A percentile compares a stretch with the other conserved stretches of the same genome.
Evolutionary conservation across 208 protist species (phyloP).

Genomic region (Leptomonas pyrrhocoris): DNA sequence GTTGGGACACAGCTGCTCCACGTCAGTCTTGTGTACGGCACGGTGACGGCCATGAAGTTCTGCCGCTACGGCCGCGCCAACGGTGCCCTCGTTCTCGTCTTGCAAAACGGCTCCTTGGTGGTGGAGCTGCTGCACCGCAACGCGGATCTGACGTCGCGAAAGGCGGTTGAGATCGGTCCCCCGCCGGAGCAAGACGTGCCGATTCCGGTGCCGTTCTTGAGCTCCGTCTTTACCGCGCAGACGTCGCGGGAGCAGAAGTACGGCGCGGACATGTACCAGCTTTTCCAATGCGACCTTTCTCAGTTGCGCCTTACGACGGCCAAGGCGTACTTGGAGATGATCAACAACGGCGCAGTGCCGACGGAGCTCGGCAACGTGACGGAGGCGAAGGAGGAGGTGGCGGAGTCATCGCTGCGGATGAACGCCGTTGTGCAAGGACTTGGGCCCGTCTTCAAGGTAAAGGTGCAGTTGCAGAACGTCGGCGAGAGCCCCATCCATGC

Average conservation of each 20-base stretch:
- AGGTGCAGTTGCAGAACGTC: conserved; percentile 83
- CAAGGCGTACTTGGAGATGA: conserved; percentile 77
- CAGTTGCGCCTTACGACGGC: conserved; percentile 86
- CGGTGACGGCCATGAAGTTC: conserved; percentile 88
- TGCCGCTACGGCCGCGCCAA: conserved; percentile 94
- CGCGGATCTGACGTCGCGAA: conserved; percentile 50
- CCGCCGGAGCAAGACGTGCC: conserved; percentile 93
- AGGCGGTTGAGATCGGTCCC: conserved; percentile 51
- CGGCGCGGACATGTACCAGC: conserved; percentile 88
- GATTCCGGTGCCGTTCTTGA: conserved; percentile 91
- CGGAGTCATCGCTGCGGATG: conserved; percentile 38
- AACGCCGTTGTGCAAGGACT: conserved; percentile 90
- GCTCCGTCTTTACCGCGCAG: conserved; percentile 94
- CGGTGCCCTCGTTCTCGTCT: conserved; percentile 79
- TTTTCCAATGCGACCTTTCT: conserved; percentile 93
- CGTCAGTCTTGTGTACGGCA: conserved; percentile 75
- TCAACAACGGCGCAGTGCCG: conserved; percentile 18
- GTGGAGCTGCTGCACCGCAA: conserved; percentile 93
- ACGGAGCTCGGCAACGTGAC: conserved; percentile 33
- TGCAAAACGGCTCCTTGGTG: conserved; percentile 88
- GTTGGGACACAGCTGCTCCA: conserved; percentile 84
- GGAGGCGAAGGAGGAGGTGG: conserved; percentile 27
- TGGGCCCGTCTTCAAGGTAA: conserved; percentile 90
- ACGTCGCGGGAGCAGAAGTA: conserved; percentile 89
- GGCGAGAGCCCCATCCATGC: conserved; percentile 49